Conservation (phyloP, 169 alveolate genomes). For the Plasmodium gaboni region DNA sequence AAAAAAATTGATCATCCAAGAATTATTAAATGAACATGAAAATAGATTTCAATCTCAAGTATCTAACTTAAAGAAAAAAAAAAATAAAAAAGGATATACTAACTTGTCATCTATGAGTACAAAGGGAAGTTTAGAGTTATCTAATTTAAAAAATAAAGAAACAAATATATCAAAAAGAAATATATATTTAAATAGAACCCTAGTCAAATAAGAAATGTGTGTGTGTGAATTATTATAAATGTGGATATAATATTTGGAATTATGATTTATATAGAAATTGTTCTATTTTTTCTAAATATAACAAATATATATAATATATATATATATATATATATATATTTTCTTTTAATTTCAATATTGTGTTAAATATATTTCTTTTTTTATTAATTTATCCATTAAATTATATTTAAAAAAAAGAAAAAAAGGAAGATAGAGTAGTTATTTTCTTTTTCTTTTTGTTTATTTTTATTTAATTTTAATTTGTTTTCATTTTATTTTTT, state of each 20-base stretch:
- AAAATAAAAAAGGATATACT: conserved; percentile 21
- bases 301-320: neutral
- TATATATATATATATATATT: conserved; percentile 1
- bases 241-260: neutral
- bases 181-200: conserved; percentile 9
- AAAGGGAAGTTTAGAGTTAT: conserved; percentile 46
- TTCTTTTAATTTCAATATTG: no score
- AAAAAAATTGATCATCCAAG: conserved; percentile 18
- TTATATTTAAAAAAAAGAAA: no score
- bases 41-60: conserved; percentile 19
- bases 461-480: no score
- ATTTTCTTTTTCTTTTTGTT: no score
- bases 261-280: neutral
- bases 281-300: neutral
- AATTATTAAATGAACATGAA: conserved; percentile 41
- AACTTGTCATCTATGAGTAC: conserved; percentile 65
- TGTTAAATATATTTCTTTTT: no score
- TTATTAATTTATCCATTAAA: no score
- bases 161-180: neutral
- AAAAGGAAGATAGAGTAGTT: no score
- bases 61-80: conserved; percentile 13
- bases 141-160: neutral
- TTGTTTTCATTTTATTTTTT: no score
- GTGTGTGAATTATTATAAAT: neutral
- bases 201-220: conserved; percentile 24